Conservation (phyloP, 2,329 filamentous ascomycete species). For the Colletotrichum acutatum region DNA sequence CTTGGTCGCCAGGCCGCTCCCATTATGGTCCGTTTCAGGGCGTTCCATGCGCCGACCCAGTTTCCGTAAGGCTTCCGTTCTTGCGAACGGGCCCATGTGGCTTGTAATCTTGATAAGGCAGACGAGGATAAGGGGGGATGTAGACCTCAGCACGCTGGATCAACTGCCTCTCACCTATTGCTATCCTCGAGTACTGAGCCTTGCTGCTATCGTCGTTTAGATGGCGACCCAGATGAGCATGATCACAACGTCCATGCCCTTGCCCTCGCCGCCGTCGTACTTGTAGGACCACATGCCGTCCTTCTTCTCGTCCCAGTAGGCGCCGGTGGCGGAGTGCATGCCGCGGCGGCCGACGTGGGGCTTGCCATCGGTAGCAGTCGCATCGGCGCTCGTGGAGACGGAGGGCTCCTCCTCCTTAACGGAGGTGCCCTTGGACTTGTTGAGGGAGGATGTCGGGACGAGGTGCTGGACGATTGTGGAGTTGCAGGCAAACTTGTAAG, state of each 20-base stretch:
- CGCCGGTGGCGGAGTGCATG: conserved; percentile 88
- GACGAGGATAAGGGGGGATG: background rate
- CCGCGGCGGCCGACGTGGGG: conserved; percentile 85
- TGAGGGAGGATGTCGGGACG: conserved; percentile 72
- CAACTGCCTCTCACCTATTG: conserved; percentile 34
- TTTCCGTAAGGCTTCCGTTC: background rate
- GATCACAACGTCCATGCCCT: conserved; percentile 76
- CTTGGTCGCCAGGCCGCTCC: background rate
- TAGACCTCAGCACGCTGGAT: background rate
- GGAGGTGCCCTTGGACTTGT: conserved; percentile 67
- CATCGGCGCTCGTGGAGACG: conserved; percentile 64
- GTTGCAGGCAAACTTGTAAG: conserved; percentile 96
- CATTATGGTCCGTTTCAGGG: background rate
- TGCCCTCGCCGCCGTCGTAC: conserved; percentile 76
- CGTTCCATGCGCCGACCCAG: background rate
- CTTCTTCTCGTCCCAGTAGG: conserved; percentile 91
- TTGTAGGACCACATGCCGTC: conserved; percentile 93
- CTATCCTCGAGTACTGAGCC: conserved; percentile 7
- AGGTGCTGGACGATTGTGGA: conserved; percentile 98
- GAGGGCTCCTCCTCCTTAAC: conserved; percentile 60
- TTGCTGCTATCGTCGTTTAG: conserved; percentile 42
- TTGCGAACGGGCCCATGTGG: background rate
- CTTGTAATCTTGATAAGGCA: background rate
- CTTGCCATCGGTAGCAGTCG: conserved; percentile 71
- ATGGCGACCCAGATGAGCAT: conserved; percentile 84